These are phyloP conservation scores for Neurospora hispaniola DNA, from an alignment of 495 filamentous ascomycete species.

Conservation along the genomic window DNA sequence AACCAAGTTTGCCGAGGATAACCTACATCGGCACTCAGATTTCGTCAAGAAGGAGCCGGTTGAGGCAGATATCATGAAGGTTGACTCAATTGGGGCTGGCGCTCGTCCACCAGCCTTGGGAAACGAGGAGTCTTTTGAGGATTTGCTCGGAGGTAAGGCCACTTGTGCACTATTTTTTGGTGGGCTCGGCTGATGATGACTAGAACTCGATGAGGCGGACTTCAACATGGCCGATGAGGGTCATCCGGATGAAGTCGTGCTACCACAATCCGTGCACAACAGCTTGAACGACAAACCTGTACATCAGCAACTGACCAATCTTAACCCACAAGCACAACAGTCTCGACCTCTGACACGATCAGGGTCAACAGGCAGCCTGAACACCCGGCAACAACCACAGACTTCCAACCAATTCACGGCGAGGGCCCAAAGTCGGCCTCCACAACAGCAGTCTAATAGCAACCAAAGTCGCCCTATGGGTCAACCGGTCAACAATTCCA, in stretches of 20 bases:
- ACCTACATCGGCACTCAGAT: slow-evolving; percentile 72
- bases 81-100: neutral
- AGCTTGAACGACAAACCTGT: neutral
- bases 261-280: slow-evolving; percentile 12
- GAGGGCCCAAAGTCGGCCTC: slow-evolving; percentile 7
- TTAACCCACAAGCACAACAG: slow-evolving; percentile 27
- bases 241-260: slow-evolving; percentile 53
- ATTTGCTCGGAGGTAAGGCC: slow-evolving; percentile 61
- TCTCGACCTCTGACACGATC: slow-evolving; percentile 17
- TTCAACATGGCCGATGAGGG: slow-evolving; percentile 49
- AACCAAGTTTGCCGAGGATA: slow-evolving; percentile 59
- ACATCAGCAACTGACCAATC: slow-evolving; percentile 3
- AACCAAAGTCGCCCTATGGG: slow-evolving; percentile 11
- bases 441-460: slow-evolving; percentile 20
- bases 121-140: slow-evolving; percentile 37
- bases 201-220: slow-evolving; percentile 63
- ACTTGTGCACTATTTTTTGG: neutral
- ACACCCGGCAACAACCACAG: slow-evolving; percentile 22
- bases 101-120: slow-evolving; percentile 17
- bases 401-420: slow-evolving; percentile 24
- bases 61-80: slow-evolving; percentile 14
- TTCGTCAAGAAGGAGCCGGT: slow-evolving; percentile 48
- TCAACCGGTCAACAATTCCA: slow-evolving; percentile 8
- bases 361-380: slow-evolving; percentile 16
- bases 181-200: slow-evolving; percentile 7